Percentiles rank a stretch among this genome's conserved stretches.
These are phyloP conservation scores for Simplicillium sp. DNA, from an alignment of 2,329 filamentous ascomycete species.

Conservation along the genomic window DNA sequence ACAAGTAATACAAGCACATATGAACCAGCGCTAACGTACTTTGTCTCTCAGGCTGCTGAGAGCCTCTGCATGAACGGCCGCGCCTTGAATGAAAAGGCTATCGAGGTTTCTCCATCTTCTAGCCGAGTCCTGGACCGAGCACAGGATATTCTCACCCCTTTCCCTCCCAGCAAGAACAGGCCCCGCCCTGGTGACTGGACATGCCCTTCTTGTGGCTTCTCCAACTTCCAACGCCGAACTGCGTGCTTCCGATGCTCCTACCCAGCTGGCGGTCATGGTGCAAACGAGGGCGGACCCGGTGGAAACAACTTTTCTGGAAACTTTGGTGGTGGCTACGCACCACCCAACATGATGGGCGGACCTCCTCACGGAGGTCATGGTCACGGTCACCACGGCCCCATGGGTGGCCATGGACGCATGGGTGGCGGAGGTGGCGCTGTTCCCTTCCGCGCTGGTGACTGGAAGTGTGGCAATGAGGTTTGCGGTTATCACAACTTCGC, in stretches of 20 bases:
- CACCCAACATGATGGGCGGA: conserved; percentile 72
- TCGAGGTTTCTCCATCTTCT: conserved; percentile 96
- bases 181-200: conserved; percentile 98
- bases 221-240: conserved; percentile 97
- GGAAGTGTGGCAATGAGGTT: conserved; percentile 96
- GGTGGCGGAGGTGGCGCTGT: conserved; percentile 77
- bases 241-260: conserved; percentile 99
- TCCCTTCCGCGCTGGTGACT: conserved; percentile 95
- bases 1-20: not conserved
- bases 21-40: not conserved
- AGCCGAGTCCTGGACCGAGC: conserved; percentile 92
- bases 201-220: conserved; percentile 96
- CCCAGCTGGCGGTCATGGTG: conserved; percentile 76
- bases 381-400: conserved; percentile 39
- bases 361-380: conserved; percentile 65
- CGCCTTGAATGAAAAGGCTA: conserved; percentile 95
- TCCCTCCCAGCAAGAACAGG: conserved; percentile 97
- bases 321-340: conserved; percentile 50
- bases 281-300: conserved; percentile 35
- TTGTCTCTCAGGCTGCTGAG: conserved; percentile 71
- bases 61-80: conserved; percentile 98
- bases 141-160: conserved; percentile 90
- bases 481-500: conserved; percentile 99
- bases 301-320: conserved; percentile 25
- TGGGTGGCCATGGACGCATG: conserved; percentile 58